Conservation (phyloP, 1,284 basidiomycete species). For the Heterobasidion annosum region DNA sequence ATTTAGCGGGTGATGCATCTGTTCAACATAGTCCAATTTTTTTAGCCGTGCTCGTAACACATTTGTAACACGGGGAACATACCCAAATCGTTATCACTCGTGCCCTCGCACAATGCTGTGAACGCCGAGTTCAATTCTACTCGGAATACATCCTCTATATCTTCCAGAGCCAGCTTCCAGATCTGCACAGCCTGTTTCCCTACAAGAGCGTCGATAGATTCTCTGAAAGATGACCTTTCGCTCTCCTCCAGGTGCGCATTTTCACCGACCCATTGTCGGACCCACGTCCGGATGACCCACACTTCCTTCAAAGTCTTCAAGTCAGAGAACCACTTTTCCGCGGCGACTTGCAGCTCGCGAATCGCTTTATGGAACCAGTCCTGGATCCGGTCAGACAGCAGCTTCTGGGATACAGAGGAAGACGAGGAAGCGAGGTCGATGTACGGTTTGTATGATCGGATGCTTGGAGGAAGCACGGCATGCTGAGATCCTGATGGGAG, state of each 20-base stretch:
- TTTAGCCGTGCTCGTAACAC: background rate
- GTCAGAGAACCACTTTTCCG: conserved; percentile 47
- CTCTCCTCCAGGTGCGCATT: conserved; percentile 29
- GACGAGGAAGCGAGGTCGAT: conserved; percentile 54
- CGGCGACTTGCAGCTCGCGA: conserved; percentile 32
- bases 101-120: conserved; percentile 18
- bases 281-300: conserved; percentile 51
- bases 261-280: conserved; percentile 34
- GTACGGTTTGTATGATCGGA: conserved; percentile 66
- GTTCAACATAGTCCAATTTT: conserved; percentile 7
- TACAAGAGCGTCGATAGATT: conserved; percentile 41
- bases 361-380: conserved; percentile 53
- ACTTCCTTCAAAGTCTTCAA: conserved; percentile 51
- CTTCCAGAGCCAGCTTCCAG: conserved; percentile 39
- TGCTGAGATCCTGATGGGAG: conserved; percentile 70
- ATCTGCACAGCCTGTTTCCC: conserved; percentile 42
- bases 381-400: conserved; percentile 36
- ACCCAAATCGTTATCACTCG: conserved; percentile 22
- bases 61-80: conserved; percentile 4
- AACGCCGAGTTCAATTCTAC: conserved; percentile 26
- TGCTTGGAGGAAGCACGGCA: conserved; percentile 49
- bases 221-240: conserved; percentile 33
- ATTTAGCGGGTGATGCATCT: conserved; percentile 44
- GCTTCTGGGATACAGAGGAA: conserved; percentile 32
- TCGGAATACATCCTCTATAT: conserved; percentile 37